phyloP scores from a whole-genome alignment of 169 alveolate species.

The Cystoisospora suis region DNA sequence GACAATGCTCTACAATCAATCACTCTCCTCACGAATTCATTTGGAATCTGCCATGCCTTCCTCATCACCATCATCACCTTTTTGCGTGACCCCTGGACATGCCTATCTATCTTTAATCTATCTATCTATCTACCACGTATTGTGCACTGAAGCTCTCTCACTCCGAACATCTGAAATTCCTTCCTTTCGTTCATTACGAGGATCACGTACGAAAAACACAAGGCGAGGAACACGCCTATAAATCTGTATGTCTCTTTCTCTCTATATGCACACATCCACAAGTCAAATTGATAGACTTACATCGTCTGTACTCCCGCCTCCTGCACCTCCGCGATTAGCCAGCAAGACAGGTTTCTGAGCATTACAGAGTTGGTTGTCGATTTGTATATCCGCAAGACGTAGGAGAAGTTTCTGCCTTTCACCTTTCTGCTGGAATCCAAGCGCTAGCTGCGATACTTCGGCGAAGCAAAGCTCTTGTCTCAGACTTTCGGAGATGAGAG shows the following conservation, averaged over 20 bases:
- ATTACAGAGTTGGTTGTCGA: conserved; percentile 81
- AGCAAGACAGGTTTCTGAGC: conserved; percentile 58
- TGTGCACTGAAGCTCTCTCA: no score
- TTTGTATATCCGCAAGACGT: conserved; percentile 80
- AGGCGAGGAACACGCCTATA: background rate
- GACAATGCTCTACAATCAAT: no score
- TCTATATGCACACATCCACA: background rate
- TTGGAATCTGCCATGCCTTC: no score
- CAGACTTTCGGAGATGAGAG: conserved; percentile 78
- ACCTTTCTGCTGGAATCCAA: conserved; percentile 77
- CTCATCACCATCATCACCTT: no score
- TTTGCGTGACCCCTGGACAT: no score
- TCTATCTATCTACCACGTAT: no score
- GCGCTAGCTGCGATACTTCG: conserved; percentile 78
- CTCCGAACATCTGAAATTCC: no score
- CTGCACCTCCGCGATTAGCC: conserved; percentile 58
- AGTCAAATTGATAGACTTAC: background rate
- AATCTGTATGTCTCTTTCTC: background rate
- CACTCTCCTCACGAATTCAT: no score
- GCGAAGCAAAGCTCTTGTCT: conserved; percentile 84
- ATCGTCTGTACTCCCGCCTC: background rate
- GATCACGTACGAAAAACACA: background rate
- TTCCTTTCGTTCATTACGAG: no score
- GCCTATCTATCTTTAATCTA: no score
- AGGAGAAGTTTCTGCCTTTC: conserved; percentile 82